These are phyloP conservation scores for Microdochium bolleyi DNA, from an alignment of 2,329 filamentous ascomycete genomes.

Conservation along the genomic window DNA sequence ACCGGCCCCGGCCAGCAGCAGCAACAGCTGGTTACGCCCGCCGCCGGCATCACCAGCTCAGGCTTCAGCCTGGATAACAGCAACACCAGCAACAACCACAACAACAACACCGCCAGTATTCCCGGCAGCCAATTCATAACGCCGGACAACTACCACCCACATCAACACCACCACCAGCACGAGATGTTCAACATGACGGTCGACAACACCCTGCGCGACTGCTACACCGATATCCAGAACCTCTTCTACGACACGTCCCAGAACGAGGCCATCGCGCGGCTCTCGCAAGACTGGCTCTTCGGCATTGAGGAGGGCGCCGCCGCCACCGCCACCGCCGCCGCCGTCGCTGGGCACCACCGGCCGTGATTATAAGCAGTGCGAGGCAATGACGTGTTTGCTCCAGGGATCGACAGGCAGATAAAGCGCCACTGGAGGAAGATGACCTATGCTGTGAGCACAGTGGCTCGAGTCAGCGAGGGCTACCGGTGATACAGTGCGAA, in stretches of 20 bases:
- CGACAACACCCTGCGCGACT: constrained; percentile 28
- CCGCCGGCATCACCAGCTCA: too few relatives aligned
- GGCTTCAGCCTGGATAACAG: too few relatives aligned
- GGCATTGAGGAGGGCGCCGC: constrained; percentile 11
- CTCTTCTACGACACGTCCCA: constrained; percentile 11
- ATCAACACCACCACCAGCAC: background rate
- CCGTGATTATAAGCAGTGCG: too few relatives aligned
- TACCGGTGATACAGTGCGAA: too few relatives aligned
- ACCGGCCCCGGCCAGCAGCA: constrained; percentile 2
- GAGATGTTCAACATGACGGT: constrained; percentile 18
- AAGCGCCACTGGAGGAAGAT: too few relatives aligned
- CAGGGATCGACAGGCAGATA: too few relatives aligned
- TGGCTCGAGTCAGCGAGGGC: too few relatives aligned
- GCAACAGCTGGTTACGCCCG: too few relatives aligned
- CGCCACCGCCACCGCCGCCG: too few relatives aligned
- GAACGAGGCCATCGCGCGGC: constrained; percentile 9
- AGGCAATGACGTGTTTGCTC: too few relatives aligned
- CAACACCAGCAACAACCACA: too few relatives aligned
- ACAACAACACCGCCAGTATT: constrained; percentile 1
- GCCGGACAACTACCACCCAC: background rate
- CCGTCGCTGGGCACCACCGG: constrained; percentile 1
- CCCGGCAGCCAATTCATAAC: background rate
- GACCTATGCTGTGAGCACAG: too few relatives aligned
- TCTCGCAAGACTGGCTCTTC: constrained; percentile 8
- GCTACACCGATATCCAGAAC: constrained; percentile 10